Evolutionary conservation across 495 filamentous ascomycete species (phyloP), one percentile per base, ranked within the genome.

Genomic region (Tirmania nivea): DNA sequence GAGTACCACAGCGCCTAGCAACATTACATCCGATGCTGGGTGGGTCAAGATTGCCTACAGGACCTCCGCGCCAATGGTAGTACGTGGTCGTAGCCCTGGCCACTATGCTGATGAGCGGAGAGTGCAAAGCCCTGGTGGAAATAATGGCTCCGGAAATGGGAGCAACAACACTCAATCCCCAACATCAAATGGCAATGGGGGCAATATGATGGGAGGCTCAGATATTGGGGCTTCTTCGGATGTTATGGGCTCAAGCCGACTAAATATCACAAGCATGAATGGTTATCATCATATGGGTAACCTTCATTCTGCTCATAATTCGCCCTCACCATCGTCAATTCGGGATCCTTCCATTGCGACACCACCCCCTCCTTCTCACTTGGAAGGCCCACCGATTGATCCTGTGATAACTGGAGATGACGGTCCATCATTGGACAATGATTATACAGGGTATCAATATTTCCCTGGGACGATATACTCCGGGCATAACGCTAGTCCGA

Each of bases 71-170:
- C 81, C 79, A 59, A 86, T 96, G 76, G 92, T 95, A 42, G 89
- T 96, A 2, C 86, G 89, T 34, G 89, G 89, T 35, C 78, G 89
- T 34, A 90, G 83, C 5, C 89, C 89, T 4, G 88, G 88, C 5
- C 89, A 96, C 65, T 96, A 96, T 69, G 83, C 87, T 63, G 80
- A 82, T 39, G 84, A 86, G 53, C 74, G 85, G 52, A 73, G 84
- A 16, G 76, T 34, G 17, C 60, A 79, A 35, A 85, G 79, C 61
- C 72, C 75, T n/a, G 79, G 79, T 2, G 79, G 79, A 7, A 77
- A 80, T 19, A 71, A 70, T 11, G 71, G 72, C 17, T 71, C 71
- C 35, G 64, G 67, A 35, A 70, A 71, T 59, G 71, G 75, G 49
- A 66, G 67, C 53, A 71, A 73, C 10, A 61, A 64, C 31, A 56